Evolutionary conservation across 2,329 filamentous ascomycete species (phyloP).

Genomic region (Seiridium unicorne): DNA sequence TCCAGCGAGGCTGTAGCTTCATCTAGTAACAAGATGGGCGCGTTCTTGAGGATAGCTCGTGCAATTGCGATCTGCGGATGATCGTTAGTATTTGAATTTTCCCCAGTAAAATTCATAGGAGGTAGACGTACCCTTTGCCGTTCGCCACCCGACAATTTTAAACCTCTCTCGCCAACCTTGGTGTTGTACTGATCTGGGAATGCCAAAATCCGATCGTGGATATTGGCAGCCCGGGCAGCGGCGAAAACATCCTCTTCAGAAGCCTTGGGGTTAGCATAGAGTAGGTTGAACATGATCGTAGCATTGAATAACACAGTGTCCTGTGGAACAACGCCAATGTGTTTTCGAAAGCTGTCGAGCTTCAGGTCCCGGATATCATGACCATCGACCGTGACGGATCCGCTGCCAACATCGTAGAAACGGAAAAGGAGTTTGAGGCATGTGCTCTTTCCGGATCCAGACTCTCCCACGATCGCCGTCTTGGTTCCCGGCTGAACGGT

Average conservation of each 20-base stretch:
- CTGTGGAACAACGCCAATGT: slow-evolving; percentile 57
- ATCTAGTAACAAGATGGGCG: slow-evolving; percentile 68
- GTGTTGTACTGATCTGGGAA: slow-evolving; percentile 45
- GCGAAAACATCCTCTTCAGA: slow-evolving; percentile 54
- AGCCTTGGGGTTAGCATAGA: slow-evolving; percentile 53
- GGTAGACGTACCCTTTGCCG: slow-evolving; percentile 47
- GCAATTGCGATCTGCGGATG: slow-evolving; percentile 49
- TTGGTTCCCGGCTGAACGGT: slow-evolving; percentile 41
- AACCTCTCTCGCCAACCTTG: slow-evolving; percentile 22
- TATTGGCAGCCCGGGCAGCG: slow-evolving; percentile 53
- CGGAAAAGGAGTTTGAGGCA: slow-evolving; percentile 57
- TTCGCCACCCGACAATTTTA: slow-evolving; percentile 55
- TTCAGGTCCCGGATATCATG: slow-evolving; percentile 51
- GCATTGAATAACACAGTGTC: slow-evolving; percentile 56
- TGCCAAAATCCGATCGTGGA: slow-evolving; percentile 56
- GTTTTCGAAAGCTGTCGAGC: slow-evolving; percentile 43
- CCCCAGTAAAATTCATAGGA: neutral
- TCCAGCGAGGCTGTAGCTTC: slow-evolving; percentile 71
- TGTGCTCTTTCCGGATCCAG: slow-evolving; percentile 54
- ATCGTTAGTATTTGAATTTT: neutral
- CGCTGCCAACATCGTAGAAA: slow-evolving; percentile 55
- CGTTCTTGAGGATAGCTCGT: slow-evolving; percentile 66
- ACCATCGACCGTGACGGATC: slow-evolving; percentile 53
- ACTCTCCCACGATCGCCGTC: slow-evolving; percentile 44
- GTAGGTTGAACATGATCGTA: slow-evolving; percentile 58